Conservation (phyloP, 2,329 filamentous ascomycete genomes). For the Alternaria solani region DNA sequence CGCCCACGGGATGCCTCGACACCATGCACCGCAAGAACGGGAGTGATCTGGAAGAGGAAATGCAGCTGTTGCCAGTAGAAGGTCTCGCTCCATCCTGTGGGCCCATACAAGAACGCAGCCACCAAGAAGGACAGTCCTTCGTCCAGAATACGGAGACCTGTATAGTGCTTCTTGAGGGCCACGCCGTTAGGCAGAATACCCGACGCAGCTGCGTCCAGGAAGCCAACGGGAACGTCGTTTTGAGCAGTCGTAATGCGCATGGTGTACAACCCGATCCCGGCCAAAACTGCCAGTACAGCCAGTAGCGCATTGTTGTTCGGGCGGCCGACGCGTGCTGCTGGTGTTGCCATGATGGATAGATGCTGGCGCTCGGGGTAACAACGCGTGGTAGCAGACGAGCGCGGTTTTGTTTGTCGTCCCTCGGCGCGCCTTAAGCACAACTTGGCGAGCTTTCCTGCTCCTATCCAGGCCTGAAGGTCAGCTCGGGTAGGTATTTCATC, state of each 20-base stretch:
- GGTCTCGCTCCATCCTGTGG: constrained; percentile 20
- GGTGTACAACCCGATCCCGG: constrained; percentile 16
- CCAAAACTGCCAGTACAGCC: background rate
- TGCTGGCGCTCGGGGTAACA: background rate
- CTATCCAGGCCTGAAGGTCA: background rate
- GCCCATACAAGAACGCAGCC: constrained; percentile 21
- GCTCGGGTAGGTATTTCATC: background rate
- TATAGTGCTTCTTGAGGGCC: constrained; percentile 23
- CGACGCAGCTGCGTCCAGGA: constrained; percentile 3
- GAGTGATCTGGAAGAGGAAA: constrained; percentile 20
- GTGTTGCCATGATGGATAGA: constrained; percentile 16
- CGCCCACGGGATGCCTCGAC: constrained; percentile 28
- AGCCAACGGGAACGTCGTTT: constrained; percentile 14
- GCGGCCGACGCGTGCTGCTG: constrained; percentile 10
- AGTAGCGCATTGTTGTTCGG: constrained; percentile 20
- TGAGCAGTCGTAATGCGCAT: constrained; percentile 22
- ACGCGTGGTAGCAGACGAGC: background rate
- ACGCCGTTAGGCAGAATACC: constrained; percentile 21
- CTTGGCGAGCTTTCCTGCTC: constrained; percentile 3
- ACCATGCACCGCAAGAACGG: constrained; percentile 17
- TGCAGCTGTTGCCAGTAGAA: constrained; percentile 30
- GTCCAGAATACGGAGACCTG: constrained; percentile 20
- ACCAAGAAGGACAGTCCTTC: constrained; percentile 19
- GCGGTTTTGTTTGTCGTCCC: background rate
- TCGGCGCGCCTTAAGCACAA: background rate